Evolutionary conservation across 371 early-diverging fungal genomes (phyloP).

Genomic region (Funneliformis caledonium): DNA sequence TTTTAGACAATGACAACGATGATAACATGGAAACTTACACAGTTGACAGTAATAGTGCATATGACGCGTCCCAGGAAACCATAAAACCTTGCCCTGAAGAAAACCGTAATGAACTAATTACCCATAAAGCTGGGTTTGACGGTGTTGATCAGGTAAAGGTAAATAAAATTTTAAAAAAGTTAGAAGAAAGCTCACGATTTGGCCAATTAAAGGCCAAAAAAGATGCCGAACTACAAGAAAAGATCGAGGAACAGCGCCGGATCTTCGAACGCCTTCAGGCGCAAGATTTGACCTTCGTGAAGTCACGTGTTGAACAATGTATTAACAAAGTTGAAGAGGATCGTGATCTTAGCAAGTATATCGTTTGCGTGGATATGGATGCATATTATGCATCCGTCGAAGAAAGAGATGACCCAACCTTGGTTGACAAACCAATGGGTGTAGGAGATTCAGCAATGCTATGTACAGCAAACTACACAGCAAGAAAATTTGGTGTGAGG

Average conservation of each 20-base stretch:
- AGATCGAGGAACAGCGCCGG: conserved; percentile 53
- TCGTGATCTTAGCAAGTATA: conserved; percentile 55
- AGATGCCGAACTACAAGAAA: conserved; percentile 53
- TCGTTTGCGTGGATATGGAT: conserved; percentile 73
- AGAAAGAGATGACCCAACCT: conserved; percentile 63
- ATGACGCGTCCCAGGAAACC: background rate
- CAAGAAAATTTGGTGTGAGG: conserved; percentile 67
- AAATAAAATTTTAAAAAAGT: background rate
- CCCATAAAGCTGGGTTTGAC: background rate
- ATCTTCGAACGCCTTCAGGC: conserved; percentile 52
- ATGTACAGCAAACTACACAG: conserved; percentile 73
- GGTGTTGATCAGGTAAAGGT: background rate
- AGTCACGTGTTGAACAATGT: conserved; percentile 51
- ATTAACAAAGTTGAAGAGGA: conserved; percentile 50
- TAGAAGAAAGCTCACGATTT: conserved; percentile 60
- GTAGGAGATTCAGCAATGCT: conserved; percentile 70
- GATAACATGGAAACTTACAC: background rate
- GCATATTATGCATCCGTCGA: conserved; percentile 79
- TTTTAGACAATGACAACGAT: background rate
- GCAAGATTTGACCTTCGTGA: conserved; percentile 51
- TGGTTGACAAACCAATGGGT: conserved; percentile 69
- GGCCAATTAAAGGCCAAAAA: conserved; percentile 59
- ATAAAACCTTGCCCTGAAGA: background rate
- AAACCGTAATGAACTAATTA: background rate
- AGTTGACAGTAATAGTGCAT: background rate